phyloP scores from a whole-genome alignment of 495 filamentous ascomycete genomes.

The Penicillium bovifimosum region DNA sequence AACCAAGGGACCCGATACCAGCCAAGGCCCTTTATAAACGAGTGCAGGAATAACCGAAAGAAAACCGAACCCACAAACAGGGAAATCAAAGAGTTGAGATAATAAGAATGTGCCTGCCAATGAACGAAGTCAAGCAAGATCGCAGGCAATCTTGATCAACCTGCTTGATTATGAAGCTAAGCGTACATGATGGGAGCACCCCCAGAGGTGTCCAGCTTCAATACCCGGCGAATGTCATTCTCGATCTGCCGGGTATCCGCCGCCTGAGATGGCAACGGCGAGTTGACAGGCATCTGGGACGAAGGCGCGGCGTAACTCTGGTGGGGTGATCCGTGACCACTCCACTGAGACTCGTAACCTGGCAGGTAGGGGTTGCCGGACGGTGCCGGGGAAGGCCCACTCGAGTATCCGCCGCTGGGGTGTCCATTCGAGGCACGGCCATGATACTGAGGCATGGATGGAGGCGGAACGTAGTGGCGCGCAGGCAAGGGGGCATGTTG shows the following conservation, averaged over 20 bases:
- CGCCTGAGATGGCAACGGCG: slow-evolving; percentile 23
- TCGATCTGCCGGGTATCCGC: slow-evolving; percentile 46
- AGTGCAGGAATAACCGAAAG: too few species aligned
- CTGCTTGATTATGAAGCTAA: slow-evolving; percentile 28
- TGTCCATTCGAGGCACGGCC: slow-evolving; percentile 11
- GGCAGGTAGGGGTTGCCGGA: slow-evolving; percentile 5
- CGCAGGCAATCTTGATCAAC: background rate
- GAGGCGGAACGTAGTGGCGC: slow-evolving; percentile 14
- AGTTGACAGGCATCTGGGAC: slow-evolving; percentile 19
- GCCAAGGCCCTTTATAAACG: background rate
- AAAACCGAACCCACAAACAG: background rate
- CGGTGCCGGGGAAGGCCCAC: slow-evolving; percentile 5
- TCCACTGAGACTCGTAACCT: slow-evolving; percentile 5
- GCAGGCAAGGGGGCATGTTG: slow-evolving; percentile 22
- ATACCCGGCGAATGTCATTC: slow-evolving; percentile 49
- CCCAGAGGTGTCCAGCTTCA: slow-evolving; percentile 42
- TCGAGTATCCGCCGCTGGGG: background rate
- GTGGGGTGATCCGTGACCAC: slow-evolving; percentile 20
- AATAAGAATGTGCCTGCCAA: too few species aligned
- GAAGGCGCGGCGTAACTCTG: slow-evolving; percentile 18
- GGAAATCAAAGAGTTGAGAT: too few species aligned
- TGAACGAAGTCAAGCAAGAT: background rate
- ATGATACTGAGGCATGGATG: background rate
- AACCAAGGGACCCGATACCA: slow-evolving; percentile 17
- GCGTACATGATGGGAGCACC: slow-evolving; percentile 12